phyloP scores from a whole-genome alignment of 768 basidiomycete species.

The Termitomyces sp. region DNA sequence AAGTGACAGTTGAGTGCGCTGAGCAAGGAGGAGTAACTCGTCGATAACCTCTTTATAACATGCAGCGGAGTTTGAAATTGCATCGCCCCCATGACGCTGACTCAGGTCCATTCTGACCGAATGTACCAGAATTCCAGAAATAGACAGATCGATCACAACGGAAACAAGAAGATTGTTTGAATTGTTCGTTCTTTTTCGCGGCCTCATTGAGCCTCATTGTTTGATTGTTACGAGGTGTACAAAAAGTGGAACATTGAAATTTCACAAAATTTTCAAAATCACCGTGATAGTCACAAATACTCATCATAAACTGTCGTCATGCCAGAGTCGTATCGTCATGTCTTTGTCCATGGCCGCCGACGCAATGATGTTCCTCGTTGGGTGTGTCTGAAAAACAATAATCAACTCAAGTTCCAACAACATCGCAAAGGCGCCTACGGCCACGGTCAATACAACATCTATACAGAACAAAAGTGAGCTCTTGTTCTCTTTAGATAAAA shows the following conservation, averaged over 20 bases:
- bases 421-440: constrained; percentile 36
- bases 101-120: constrained; percentile 5
- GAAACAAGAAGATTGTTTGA: not conserved
- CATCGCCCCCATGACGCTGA: constrained; percentile 19
- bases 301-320: constrained; percentile 32
- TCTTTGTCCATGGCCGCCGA: constrained; percentile 92
- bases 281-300: not conserved
- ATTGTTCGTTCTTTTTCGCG: not conserved
- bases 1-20: not conserved
- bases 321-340: constrained; percentile 78
- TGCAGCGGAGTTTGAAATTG: constrained; percentile 33
- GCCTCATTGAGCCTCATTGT: not conserved
- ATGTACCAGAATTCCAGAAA: constrained; percentile 27
- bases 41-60: constrained; percentile 19
- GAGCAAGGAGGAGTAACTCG: not conserved
- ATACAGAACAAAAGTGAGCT: not conserved
- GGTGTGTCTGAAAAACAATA: constrained; percentile 58
- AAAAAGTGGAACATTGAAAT: not conserved
- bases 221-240: not conserved
- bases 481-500: not conserved
- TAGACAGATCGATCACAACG: constrained; percentile 29
- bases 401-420: not conserved
- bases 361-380: constrained; percentile 67
- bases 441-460: constrained; percentile 74
- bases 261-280: not conserved